Evolutionary conservation across 768 basidiomycete genomes (phyloP), one percentile per base, ranked within the genome.

Genomic region (Pleurotus djamor): DNA sequence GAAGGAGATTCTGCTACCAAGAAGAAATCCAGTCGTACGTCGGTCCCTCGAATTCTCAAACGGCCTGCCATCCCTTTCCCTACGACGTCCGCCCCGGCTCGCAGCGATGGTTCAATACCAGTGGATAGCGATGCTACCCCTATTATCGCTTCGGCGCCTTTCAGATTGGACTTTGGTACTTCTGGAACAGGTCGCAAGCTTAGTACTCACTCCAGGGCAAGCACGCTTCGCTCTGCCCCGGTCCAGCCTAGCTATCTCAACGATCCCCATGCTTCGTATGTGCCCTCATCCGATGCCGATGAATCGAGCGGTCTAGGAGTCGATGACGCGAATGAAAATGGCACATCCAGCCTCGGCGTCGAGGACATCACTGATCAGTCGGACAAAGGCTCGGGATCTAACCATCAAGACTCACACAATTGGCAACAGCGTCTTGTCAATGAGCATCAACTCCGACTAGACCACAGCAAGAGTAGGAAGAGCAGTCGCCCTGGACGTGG

Each of bases 1-100:
- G 56, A 67, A 68, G 8, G 68, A 65, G 51, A 63, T 70, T 62
- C 61, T 37, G 68, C 67, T 48, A 71, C 65, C 52, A 43, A 58
- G 17, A 69, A 62, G 54, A 57, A 60, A 47, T 67, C 70, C 48
- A 37, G 34, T 41, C 47, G 52, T 45, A 63, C 38, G 28, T 54
- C n/a, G 3, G 50, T 58, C 6, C 59, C 33, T 38, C 61, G 44
- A 35, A 60, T 43, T 21, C 54, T 65, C 14, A 52, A 60, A 52
- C 49, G 60, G 21, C 17, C 49, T 47, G 21, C 54, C 43, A 56
- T 56, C 21, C 54, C 54, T 12, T 56, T 56, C 28, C 57, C 48
- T 12, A 37, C 50, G 7, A 52, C 37, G 5, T 32, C 43, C 9
- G 47, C 52, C 21, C 58, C 34, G 10, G 33, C n/a, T 14, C 52